These are phyloP conservation scores for Anisodus tanguticus DNA, from an alignment of 257 asterid genomes.

Conservation along the genomic window DNA sequence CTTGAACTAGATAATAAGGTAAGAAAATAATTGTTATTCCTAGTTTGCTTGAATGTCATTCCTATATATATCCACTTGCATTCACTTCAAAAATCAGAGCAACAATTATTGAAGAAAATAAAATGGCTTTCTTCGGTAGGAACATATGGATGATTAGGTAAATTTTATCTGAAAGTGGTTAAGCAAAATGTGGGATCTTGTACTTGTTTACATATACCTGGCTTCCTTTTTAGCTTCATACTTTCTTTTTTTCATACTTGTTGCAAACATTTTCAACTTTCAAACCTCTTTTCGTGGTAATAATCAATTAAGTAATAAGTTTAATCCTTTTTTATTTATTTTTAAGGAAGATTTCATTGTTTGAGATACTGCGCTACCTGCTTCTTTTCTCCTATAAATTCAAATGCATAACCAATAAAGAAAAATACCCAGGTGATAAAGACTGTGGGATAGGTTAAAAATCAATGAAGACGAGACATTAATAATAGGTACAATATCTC, in stretches of 20 bases:
- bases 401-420: too few species aligned
- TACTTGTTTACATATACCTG: background rate
- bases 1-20: background rate
- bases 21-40: background rate
- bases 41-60: background rate
- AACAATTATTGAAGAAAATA: background rate
- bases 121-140: background rate
- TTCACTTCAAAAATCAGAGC: background rate
- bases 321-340: too few species aligned
- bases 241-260: background rate
- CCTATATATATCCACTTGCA: background rate
- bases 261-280: background rate
- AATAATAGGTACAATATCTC: background rate
- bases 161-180: background rate
- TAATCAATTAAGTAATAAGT: too few species aligned
- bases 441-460: too few species aligned
- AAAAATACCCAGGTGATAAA: too few species aligned
- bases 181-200: background rate
- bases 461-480: background rate
- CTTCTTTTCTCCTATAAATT: too few species aligned
- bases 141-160: background rate
- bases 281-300: background rate
- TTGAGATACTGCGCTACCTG: too few species aligned
- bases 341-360: too few species aligned
- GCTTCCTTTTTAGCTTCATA: background rate